Base-by-base conservation (phyloP, 805 yeast species). In the Phaffomyces thermotolerans region DNA sequence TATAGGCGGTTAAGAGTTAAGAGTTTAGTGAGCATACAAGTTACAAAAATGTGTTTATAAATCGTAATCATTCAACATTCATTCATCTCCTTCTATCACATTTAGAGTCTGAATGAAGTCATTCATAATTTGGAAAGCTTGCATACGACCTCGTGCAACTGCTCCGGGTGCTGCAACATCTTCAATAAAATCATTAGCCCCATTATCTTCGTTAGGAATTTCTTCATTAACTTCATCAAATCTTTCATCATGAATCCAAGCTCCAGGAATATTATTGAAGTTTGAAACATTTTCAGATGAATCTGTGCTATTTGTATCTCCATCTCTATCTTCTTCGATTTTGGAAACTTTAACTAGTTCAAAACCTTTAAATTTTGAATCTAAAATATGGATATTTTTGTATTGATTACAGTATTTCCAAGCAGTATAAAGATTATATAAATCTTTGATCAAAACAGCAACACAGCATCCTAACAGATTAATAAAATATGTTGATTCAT, bases 391-490 rank as follows among this genome's bases (percentile, higher is more conserved):
- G 13, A 53, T 36, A 42, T 61, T 52, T 30, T 54, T 48, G 41
- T 62, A 51, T 37, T 61, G 64, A 32, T 53, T 42, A 35, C 57
- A 53, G 37, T 57, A 58, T 33, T 51, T 59, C 58, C 64, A 67
- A 12, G 66, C 52, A 23, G 65, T 43, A 39, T 51, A 60, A 17
- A 66, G 47, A 42, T 61, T 59, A n/a, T 52, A 37, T 13, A 58
- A 32, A 46, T 69, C 72, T 34, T 66, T 64, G 2, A 51, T 4
- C 2, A 67, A 10, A 1, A 58, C 64, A 10, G 59, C 62, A 5
- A 48, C 40, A 10, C 53, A 27, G 47, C 69, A 60, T 1, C 70
- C 71, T 6, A 65, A 25, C n/a, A 68, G 20, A 40, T 68, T 67
- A 18, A 63, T 41, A 1, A 63, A 45, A 36, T 63, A 67, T 8